Evolutionary conservation across 2,329 filamentous ascomycete species (phyloP).

Genomic region (Penicillium thymicola): DNA sequence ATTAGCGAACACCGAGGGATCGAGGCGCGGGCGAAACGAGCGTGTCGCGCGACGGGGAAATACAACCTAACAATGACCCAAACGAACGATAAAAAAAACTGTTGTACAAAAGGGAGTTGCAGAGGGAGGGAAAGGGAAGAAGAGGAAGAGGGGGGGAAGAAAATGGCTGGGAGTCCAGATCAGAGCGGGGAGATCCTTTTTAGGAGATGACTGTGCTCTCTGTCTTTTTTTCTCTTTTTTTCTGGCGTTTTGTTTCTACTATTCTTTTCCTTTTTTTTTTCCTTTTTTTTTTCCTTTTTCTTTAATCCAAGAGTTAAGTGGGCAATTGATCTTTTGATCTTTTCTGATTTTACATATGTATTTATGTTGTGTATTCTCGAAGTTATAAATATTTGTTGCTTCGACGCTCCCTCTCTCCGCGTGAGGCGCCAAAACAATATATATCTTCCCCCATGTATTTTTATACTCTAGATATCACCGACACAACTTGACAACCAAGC

Average conservation of each 20-base stretch:
- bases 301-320: not conserved
- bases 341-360: not conserved
- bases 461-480: not conserved
- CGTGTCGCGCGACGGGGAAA: constrained; percentile 18
- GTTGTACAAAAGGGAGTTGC: constrained; percentile 25
- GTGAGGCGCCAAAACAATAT: not conserved
- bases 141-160: constrained; percentile 18
- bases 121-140: constrained; percentile 16
- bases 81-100: constrained; percentile 20
- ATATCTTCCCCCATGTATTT: not conserved
- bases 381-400: not conserved
- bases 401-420: not conserved
- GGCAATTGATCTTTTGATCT: not conserved
- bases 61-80: constrained; percentile 16
- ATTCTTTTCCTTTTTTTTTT: not conserved
- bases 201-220: constrained; percentile 1
- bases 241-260: not conserved
- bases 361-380: not conserved
- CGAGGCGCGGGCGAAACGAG: constrained; percentile 23
- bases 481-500: not conserved
- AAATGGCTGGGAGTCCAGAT: constrained; percentile 22
- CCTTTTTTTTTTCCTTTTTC: not conserved
- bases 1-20: constrained; percentile 17
- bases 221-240: not conserved
- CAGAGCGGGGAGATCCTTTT: constrained; percentile 19